Evolutionary conservation across 2,329 filamentous ascomycete genomes (phyloP).

Genomic region (Cucurbitaria berberidis): DNA sequence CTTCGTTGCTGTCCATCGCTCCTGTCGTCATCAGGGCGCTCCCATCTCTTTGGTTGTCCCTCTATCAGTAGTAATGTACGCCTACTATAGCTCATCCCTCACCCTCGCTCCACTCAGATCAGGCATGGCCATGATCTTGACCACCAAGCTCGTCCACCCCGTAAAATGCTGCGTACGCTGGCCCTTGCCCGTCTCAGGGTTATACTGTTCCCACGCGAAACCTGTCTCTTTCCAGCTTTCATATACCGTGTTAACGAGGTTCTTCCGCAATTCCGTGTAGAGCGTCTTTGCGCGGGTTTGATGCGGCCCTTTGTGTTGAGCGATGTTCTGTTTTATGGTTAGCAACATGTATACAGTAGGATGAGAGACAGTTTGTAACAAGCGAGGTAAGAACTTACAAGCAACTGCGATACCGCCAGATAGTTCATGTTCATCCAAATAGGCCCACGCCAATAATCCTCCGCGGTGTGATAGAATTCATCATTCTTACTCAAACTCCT

Average conservation of each 20-base stretch:
- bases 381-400: conserved; percentile 51
- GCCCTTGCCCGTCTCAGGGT: conserved; percentile 89
- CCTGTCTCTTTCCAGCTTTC: conserved; percentile 87
- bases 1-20: neutral
- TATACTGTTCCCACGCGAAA: conserved; percentile 99
- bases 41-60: neutral
- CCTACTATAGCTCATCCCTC: conserved; percentile 39
- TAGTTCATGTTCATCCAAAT: conserved; percentile 99
- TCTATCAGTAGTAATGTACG: neutral
- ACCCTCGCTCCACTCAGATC: conserved; percentile 58
- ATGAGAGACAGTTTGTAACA: neutral
- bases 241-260: conserved; percentile 88
- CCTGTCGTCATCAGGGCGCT: neutral
- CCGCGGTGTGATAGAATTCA: conserved; percentile 82
- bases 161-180: conserved; percentile 98
- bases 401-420: conserved; percentile 77
- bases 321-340: conserved; percentile 62
- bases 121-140: conserved; percentile 97
- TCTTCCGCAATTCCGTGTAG: conserved; percentile 78
- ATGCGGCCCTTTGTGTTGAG: conserved; percentile 69
- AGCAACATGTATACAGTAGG: conserved; percentile 13
- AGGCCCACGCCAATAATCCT: conserved; percentile 97
- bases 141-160: conserved; percentile 97
- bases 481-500: conserved; percentile 86
- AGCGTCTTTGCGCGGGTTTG: conserved; percentile 71